These are phyloP conservation scores for Spatholobus suberectus DNA, from an alignment of 306 rosid species.

Conservation along the genomic window DNA sequence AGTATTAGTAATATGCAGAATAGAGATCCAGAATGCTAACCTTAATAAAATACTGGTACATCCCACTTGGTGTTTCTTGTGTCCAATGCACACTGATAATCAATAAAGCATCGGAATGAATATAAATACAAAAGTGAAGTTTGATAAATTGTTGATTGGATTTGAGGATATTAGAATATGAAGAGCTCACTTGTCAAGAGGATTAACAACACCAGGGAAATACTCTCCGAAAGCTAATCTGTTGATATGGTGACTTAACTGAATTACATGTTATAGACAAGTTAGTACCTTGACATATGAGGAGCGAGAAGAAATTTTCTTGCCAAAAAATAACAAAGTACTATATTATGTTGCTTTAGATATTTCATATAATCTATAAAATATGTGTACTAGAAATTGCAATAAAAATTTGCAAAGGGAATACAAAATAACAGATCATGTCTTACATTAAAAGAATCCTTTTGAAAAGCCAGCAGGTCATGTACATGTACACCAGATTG, in stretches of 20 bases:
- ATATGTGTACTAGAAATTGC: background rate
- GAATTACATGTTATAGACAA: constrained; percentile 34
- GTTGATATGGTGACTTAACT: constrained; percentile 91
- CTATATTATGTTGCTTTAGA: background rate
- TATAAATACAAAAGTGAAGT: constrained; percentile 21
- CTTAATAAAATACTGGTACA: constrained; percentile 99
- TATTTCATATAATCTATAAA: background rate
- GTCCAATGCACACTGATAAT: constrained; percentile 83
- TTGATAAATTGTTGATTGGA: constrained; percentile 30
- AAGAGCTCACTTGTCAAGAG: constrained; percentile 80
- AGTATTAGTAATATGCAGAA: constrained; percentile 28
- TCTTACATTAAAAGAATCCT: constrained; percentile 94
- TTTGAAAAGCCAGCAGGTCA: constrained; percentile 90
- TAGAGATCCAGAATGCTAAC: constrained; percentile 50
- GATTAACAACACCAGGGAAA: constrained; percentile 95
- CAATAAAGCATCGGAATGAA: constrained; percentile 35
- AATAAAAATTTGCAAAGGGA: constrained; percentile 3
- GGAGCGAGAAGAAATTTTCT: background rate
- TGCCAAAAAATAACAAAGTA: constrained; percentile 5
- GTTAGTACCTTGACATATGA: constrained; percentile 36
- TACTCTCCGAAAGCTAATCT: constrained; percentile 85
- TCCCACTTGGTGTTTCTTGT: constrained; percentile 81
- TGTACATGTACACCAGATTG: constrained; percentile 94
- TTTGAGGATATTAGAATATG: constrained; percentile 31
- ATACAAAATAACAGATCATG: constrained; percentile 31